Base-by-base conservation (phyloP, 805 yeast species). In the Ogataea degrootiae region DNA sequence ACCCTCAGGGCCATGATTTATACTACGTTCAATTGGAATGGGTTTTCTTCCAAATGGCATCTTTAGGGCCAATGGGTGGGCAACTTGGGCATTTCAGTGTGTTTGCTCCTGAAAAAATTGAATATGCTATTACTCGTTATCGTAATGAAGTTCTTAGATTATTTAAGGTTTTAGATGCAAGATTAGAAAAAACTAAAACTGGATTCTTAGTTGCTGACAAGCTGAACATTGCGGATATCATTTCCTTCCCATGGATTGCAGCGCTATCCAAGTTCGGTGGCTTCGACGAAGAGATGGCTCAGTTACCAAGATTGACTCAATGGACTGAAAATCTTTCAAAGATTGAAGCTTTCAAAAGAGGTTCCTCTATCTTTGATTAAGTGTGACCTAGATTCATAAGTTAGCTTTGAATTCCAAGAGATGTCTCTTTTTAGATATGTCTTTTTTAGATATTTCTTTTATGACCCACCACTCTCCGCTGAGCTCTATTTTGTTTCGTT, bases 191-290 rank as follows among this genome's bases (percentile, higher is more conserved):
- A 44, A 80, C 74, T 56, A 61, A 63, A 39, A 65, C 67, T 11
- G 84, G 83, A 1, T 85, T 66, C 65, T 65, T 83, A 23, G 87
- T 80, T 44, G 85, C 87, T 39, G 77, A 77, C 51, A 78, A 75
- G 44, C 57, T 82, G 42, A 69, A 82, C 14, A 72, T 79, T 53
- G 86, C 86, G 5, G 92, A 85, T 61, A 62, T 80, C 40, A 70
- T 72, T 11, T 60, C 71, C 5, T 70, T 64, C 50, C 72, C 78
- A 2, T 80, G 85, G 85, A 66, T 73, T 29, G 41, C 43, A 12
- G 19, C 15, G 11, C 16, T n/a, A 12, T 16, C 17, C 6, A 39
- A 31, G 19, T 6, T 38, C 22, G 39, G 42, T 11, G 41, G 43
- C 14, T 40, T 49, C 60, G 58, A 43, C 2, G 63, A 74, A 45